Evolutionary conservation across 345 rosid genomes (phyloP).

Genomic region (Mallotus nudiflorus): DNA sequence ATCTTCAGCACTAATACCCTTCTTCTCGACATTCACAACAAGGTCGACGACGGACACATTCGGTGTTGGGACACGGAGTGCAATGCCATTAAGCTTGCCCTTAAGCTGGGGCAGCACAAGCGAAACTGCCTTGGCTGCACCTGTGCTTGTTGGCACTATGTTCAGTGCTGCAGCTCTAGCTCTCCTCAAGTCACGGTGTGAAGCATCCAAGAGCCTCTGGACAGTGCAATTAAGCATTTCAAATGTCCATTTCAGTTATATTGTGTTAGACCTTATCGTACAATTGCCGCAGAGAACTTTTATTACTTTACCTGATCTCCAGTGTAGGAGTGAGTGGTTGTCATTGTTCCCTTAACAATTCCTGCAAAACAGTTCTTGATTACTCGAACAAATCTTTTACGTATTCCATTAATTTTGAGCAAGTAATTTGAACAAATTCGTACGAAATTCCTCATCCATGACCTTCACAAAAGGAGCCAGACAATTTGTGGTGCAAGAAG

Average conservation of each 20-base stretch:
- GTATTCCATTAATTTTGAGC: neutral
- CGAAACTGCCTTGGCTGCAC: constrained; percentile 98
- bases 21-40: constrained; percentile 80
- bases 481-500: constrained; percentile 98
- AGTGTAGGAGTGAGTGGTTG: constrained; percentile 97
- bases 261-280: neutral
- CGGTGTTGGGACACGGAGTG: constrained; percentile 98
- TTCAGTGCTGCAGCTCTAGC: constrained; percentile 97
- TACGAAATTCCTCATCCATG: constrained; percentile 92
- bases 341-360: constrained; percentile 98
- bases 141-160: constrained; percentile 98
- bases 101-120: constrained; percentile 92
- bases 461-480: constrained; percentile 91
- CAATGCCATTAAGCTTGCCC: constrained; percentile 98
- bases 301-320: constrained; percentile 85
- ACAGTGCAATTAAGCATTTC: neutral
- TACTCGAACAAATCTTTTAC: neutral
- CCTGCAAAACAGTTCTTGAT: constrained; percentile 44
- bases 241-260: neutral
- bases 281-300: neutral
- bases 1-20: constrained; percentile 81
- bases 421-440: neutral
- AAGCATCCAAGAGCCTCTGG: constrained; percentile 96
- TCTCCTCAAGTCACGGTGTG: constrained; percentile 95
- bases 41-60: constrained; percentile 96